Evolutionary conservation across 371 early-diverging fungal species (phyloP).

Genomic region (Lichtheimia ramosa): DNA sequence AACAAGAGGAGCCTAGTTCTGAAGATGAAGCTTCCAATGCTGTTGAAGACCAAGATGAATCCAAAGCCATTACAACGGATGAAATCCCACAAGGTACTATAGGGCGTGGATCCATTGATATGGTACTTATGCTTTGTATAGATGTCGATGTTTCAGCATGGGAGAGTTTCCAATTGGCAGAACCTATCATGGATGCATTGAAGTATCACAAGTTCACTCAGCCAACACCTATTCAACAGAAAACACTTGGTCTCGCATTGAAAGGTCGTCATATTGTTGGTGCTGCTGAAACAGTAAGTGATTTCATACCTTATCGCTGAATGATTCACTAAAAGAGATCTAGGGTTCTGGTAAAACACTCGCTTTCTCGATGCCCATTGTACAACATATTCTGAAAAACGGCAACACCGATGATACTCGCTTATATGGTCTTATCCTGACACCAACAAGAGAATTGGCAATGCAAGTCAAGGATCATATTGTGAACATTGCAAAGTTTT

Average conservation of each 20-base stretch:
- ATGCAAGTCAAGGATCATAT: conserved; percentile 86
- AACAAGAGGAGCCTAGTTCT: neutral
- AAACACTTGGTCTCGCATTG: conserved; percentile 75
- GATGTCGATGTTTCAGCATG: conserved; percentile 64
- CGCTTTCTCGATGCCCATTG: conserved; percentile 89
- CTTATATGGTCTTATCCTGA: conserved; percentile 63
- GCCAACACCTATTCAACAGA: conserved; percentile 96
- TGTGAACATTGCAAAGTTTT: conserved; percentile 58
- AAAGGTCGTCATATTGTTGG: conserved; percentile 91
- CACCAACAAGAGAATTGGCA: conserved; percentile 94
- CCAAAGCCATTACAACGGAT: no score
- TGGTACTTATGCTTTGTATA: conserved; percentile 1
- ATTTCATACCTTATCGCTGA: neutral
- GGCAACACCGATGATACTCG: conserved; percentile 26
- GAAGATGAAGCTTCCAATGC: no score
- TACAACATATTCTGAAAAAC: conserved; percentile 55
- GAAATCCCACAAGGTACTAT: neutral
- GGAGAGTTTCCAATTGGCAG: conserved; percentile 51
- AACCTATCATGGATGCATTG: conserved; percentile 65
- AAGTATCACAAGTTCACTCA: conserved; percentile 66
- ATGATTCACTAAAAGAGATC: neutral
- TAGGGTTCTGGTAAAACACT: conserved; percentile 93
- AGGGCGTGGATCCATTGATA: neutral
- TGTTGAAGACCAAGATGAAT: no score
- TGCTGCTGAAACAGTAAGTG: conserved; percentile 89